Conservation (phyloP, 768 basidiomycete species). For the Termitomyces sp. region DNA sequence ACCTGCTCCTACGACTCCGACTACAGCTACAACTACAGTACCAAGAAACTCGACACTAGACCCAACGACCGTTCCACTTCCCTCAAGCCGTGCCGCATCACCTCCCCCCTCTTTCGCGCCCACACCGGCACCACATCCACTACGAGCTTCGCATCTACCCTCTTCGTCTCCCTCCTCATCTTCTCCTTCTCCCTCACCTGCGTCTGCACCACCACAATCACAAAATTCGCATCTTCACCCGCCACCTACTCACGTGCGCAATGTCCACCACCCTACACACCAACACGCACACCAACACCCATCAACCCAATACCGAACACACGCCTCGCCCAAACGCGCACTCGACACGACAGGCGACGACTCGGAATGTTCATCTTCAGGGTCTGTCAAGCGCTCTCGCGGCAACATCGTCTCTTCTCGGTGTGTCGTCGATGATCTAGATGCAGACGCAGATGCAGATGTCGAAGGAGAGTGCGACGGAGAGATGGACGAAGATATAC, state of each 20-base stretch:
- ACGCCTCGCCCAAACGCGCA: constrained; percentile 29
- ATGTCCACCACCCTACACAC: too few species aligned
- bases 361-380: constrained; percentile 16
- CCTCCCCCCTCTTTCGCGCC: constrained; percentile 7
- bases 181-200: background rate
- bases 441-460: constrained; percentile 6
- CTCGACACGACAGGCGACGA: constrained; percentile 30
- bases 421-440: constrained; percentile 15
- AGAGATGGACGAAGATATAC: background rate
- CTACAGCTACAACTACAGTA: too few species aligned
- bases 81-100: constrained; percentile 11
- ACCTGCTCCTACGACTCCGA: too few species aligned
- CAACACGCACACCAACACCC: background rate
- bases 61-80: constrained; percentile 14
- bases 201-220: too few species aligned
- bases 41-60: constrained; percentile 8
- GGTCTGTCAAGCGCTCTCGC: constrained; percentile 4
- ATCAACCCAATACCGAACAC: background rate
- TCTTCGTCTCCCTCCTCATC: background rate
- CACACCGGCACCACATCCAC: constrained; percentile 2
- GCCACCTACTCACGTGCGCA: too few species aligned
- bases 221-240: background rate
- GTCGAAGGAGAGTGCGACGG: too few species aligned
- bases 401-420: background rate
- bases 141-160: constrained; percentile 16